Conservation (phyloP, 495 filamentous ascomycete genomes). For the Hyaloscypha hepaticicola region DNA sequence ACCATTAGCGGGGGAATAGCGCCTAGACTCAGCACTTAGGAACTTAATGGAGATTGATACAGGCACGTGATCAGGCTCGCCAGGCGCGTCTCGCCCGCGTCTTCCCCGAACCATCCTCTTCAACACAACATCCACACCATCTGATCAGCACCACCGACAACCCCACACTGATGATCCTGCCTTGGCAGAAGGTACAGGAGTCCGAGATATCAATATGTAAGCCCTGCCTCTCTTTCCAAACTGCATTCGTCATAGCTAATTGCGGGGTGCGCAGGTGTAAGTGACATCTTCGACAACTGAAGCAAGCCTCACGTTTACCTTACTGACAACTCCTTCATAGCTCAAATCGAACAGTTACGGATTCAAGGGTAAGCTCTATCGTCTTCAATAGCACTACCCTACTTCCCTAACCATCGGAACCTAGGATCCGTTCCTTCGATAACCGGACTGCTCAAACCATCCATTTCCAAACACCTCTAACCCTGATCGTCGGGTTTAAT, state of each 20-base stretch:
- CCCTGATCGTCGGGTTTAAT: slow-evolving; percentile 94
- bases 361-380: slow-evolving; percentile 63
- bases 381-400: neutral
- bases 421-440: slow-evolving; percentile 88
- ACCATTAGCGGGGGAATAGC: neutral
- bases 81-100: neutral
- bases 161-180: neutral
- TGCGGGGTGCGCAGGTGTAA: slow-evolving; percentile 8
- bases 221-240: neutral
- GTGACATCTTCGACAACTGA: neutral
- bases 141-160: neutral
- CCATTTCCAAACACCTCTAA: slow-evolving; percentile 84
- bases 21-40: too few species aligned
- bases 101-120: neutral
- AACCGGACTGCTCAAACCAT: slow-evolving; percentile 73
- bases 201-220: slow-evolving; percentile 9
- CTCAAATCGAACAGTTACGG: slow-evolving; percentile 80
- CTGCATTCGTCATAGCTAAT: neutral
- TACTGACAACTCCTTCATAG: slow-evolving; percentile 21
- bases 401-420: neutral
- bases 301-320: neutral
- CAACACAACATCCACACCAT: neutral
- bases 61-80: neutral
- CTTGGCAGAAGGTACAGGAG: neutral
- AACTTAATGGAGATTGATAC: neutral